These are phyloP conservation scores for Aspergillus sp. DNA, from an alignment of 2,329 filamentous ascomycete genomes.

Conservation along the genomic window DNA sequence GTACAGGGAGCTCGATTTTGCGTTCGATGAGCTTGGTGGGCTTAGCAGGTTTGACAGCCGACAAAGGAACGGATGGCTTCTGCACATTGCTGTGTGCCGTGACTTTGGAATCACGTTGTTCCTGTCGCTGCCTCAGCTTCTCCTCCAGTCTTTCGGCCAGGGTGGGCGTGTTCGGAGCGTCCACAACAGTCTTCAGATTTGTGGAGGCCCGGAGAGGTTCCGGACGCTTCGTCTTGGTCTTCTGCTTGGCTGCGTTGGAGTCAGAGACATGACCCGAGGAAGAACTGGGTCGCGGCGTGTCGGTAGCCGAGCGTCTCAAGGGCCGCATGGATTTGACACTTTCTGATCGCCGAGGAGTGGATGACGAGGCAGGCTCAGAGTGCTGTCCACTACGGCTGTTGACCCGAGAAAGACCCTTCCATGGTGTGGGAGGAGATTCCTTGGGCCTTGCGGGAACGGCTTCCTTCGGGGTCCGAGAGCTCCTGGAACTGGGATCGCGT, in stretches of 20 bases:
- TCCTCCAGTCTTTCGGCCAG: slow-evolving; percentile 36
- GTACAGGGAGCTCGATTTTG: neutral
- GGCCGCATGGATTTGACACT: slow-evolving; percentile 18
- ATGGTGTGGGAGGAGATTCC: neutral
- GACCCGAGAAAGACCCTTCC: neutral
- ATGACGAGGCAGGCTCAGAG: neutral
- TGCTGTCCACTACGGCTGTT: neutral
- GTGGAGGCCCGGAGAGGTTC: neutral
- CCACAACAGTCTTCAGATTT: slow-evolving; percentile 8
- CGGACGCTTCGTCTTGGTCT: neutral
- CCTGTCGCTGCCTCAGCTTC: slow-evolving; percentile 32
- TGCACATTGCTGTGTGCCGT: slow-evolving; percentile 7
- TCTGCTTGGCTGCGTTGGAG: slow-evolving; percentile 10
- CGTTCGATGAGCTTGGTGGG: neutral
- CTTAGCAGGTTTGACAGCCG: neutral
- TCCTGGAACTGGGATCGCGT: neutral
- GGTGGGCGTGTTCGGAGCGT: slow-evolving; percentile 10
- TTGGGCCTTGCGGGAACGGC: neutral
- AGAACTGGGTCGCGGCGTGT: slow-evolving; percentile 12
- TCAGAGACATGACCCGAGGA: slow-evolving; percentile 25
- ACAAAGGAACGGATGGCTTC: neutral
- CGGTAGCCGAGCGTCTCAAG: slow-evolving; percentile 4
- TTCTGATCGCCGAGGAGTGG: slow-evolving; percentile 16
- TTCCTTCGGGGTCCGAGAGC: neutral
- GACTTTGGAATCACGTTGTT: slow-evolving; percentile 21